Evolutionary conservation across 345 rosid species (phyloP), one percentile per base, ranked within the genome.

Genomic region (Stellera chamaejasme): DNA sequence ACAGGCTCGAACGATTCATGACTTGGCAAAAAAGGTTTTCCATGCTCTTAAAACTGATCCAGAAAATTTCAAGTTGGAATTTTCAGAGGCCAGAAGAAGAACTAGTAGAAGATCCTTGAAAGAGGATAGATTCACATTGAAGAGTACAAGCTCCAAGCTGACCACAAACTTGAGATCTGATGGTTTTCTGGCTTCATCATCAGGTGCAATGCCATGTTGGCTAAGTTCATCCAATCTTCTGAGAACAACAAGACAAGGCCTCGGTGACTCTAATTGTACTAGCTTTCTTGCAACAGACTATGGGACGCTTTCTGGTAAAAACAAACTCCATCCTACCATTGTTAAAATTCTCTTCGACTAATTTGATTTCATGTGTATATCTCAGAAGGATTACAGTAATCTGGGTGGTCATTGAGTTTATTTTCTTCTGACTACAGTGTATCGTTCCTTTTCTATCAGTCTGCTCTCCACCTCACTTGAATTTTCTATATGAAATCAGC

Each of bases 1-100:
- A 23, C 75, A 84, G 91, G 91, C 85, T 66, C 92, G 76, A 44
- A 77, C 75, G 5, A 75, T 85, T 55, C 69, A 78, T 10, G 83
- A 82, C 63, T 67, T 79, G 19, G 78, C 85, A 27, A 77, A 71
- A 72, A 76, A 66, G 69, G 84, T 82, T 52, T 82, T 82, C 56
- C 73, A 67, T 60, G 56, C 65, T 55, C 80, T 82, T 25, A 74
- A 69, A 71, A 73, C 79, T 13, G 72, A 77, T 44, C 85, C 81
- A 0, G 64, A 66, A 10, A 77, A 66, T 43, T 84, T 82, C 27
- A 75, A 72, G 56, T 44, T 32, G 14, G 78, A 74, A 62, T 75
- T 73, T 64, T 71, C 66, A 0, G 77, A 72, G 48, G 68, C 77
- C 6, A 79, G 77, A 62, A 45, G 78, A 64, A 68, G 76, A 67